phyloP scores from a whole-genome alignment of 1,284 basidiomycete genomes.

The Ganoderma sp. region DNA sequence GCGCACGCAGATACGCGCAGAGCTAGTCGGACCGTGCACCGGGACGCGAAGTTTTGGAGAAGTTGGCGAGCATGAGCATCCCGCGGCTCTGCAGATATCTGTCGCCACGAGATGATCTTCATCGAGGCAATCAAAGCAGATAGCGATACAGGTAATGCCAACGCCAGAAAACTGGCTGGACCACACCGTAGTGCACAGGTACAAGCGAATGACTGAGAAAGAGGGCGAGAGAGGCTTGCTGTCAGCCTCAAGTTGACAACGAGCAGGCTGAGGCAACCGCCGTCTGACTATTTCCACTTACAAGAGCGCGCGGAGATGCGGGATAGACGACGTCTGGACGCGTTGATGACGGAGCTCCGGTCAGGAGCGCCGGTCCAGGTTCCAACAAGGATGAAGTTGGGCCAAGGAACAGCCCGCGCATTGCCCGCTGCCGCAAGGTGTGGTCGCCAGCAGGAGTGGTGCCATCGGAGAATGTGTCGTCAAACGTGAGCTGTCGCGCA shows the following conservation, averaged over 20 bases:
- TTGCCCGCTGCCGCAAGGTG: background rate
- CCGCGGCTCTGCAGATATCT: background rate
- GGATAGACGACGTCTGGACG: background rate
- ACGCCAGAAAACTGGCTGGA: background rate
- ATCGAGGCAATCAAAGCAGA: background rate
- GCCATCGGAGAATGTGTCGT: slow-evolving; percentile 2
- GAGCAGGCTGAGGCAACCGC: background rate
- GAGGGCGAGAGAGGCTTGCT: background rate
- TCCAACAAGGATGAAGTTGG: background rate
- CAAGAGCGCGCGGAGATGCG: background rate
- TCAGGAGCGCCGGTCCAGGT: background rate
- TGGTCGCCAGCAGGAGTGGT: background rate
- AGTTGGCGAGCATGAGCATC: background rate
- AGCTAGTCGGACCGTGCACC: background rate
- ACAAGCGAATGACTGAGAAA: background rate
- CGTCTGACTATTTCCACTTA: background rate
- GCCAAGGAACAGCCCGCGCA: background rate
- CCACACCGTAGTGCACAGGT: background rate
- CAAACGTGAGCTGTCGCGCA: background rate
- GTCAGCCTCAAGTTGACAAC: background rate
- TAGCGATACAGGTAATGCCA: background rate
- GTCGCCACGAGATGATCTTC: slow-evolving; percentile 1
- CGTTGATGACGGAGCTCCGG: background rate
- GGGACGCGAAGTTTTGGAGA: background rate
- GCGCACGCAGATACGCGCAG: background rate